Percentiles rank a stretch among this genome's conserved stretches.
Evolutionary conservation across 805 yeast genomes (phyloP).

Genomic region (Kazachstania viticola): DNA sequence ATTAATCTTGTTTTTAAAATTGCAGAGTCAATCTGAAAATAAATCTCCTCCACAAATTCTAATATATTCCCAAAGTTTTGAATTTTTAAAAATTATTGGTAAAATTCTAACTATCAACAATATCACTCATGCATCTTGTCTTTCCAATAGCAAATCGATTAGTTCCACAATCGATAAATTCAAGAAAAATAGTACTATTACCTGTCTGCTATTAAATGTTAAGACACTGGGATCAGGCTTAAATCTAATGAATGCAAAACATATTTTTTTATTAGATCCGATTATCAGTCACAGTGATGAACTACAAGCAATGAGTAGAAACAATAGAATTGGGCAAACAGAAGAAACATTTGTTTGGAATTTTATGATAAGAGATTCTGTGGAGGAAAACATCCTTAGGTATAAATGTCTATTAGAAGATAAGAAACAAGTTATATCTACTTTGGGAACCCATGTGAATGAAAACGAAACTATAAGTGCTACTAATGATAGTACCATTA

Average conservation of each 20-base stretch:
- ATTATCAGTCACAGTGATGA: slow-evolving; percentile 79
- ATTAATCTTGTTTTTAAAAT: slow-evolving; percentile 53
- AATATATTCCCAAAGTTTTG: slow-evolving; percentile 83
- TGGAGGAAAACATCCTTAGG: slow-evolving; percentile 73
- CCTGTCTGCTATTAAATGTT: slow-evolving; percentile 80
- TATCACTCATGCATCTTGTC: slow-evolving; percentile 31
- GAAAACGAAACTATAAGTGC: neutral
- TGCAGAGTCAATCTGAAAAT: slow-evolving; percentile 32
- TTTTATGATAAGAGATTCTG: slow-evolving; percentile 72
- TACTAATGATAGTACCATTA: slow-evolving; percentile 1
- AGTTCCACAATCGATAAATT: slow-evolving; percentile 35
- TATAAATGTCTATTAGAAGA: slow-evolving; percentile 22
- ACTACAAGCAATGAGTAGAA: slow-evolving; percentile 81
- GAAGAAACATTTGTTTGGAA: slow-evolving; percentile 82
- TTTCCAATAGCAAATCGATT: slow-evolving; percentile 36
- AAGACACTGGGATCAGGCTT: slow-evolving; percentile 84
- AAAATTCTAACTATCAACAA: slow-evolving; percentile 51
- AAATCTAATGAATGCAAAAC: slow-evolving; percentile 84
- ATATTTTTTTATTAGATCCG: slow-evolving; percentile 88
- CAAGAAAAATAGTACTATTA: slow-evolving; percentile 47
- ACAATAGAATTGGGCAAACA: slow-evolving; percentile 86
- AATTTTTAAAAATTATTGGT: slow-evolving; percentile 53
- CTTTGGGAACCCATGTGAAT: no score
- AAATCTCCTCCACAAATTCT: slow-evolving; percentile 55
- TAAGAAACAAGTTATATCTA: slow-evolving; percentile 6